Conservation (phyloP, 192 early-diverging fungal species). For the Jimgerdemannia flammicorona region DNA sequence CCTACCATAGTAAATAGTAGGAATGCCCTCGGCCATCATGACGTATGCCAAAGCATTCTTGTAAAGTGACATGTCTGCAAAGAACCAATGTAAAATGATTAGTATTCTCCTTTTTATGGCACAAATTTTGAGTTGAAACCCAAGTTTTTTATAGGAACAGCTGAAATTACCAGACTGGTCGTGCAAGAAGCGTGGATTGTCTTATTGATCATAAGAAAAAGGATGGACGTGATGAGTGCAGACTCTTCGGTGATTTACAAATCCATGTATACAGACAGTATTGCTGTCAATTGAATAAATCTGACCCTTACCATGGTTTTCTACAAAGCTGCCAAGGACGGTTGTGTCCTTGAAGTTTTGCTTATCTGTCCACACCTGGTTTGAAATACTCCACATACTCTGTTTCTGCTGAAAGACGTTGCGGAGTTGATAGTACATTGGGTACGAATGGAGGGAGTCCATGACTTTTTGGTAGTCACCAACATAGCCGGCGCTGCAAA, state of each 20-base stretch:
- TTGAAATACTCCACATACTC: slow-evolving; percentile 7
- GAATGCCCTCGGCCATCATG: slow-evolving; percentile 19
- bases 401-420: slow-evolving; percentile 9
- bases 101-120: not conserved
- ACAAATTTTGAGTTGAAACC: not conserved
- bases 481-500: slow-evolving; percentile 5
- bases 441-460: slow-evolving; percentile 16
- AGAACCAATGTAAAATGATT: not conserved
- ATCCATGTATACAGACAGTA: not conserved
- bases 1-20: slow-evolving; percentile 23
- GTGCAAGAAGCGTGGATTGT: not conserved
- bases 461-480: slow-evolving; percentile 15
- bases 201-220: not conserved
- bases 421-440: slow-evolving; percentile 9
- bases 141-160: not conserved
- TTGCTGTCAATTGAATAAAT: not conserved
- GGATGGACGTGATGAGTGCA: too few species aligned
- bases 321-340: slow-evolving; percentile 21
- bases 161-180: not conserved
- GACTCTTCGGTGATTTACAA: too few species aligned
- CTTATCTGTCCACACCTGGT: slow-evolving; percentile 1
- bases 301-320: slow-evolving; percentile 15
- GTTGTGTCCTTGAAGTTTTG: slow-evolving; percentile 12
- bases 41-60: slow-evolving; percentile 23
- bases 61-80: slow-evolving; percentile 15